Evolutionary conservation across 257 asterid genomes (phyloP).

Genomic region (Forsythia viridissima): DNA sequence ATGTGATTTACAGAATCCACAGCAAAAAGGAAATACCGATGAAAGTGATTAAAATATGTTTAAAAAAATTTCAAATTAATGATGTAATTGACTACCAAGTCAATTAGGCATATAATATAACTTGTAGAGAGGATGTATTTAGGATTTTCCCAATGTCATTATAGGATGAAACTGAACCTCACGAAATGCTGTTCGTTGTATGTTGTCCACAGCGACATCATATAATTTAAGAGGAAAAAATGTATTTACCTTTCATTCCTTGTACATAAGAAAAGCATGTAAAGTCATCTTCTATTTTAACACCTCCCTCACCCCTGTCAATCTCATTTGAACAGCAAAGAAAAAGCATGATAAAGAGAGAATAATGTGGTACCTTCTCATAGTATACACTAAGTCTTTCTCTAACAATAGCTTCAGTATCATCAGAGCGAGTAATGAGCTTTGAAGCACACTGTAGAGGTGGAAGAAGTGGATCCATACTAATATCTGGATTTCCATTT

Average conservation of each 20-base stretch:
- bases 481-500: constrained; percentile 81
- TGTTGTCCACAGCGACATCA: not conserved
- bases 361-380: constrained; percentile 67
- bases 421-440: constrained; percentile 93
- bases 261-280: not conserved
- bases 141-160: not conserved
- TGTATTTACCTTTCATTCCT: not conserved
- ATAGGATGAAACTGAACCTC: not conserved
- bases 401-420: constrained; percentile 75
- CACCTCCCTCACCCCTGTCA: not conserved
- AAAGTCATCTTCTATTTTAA: not conserved
- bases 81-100: not conserved
- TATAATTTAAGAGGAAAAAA: not conserved
- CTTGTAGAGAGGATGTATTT: not conserved
- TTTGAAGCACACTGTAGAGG: constrained; percentile 78
- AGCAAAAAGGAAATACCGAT: not conserved
- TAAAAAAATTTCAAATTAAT: not conserved
- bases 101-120: not conserved
- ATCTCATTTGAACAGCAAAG: not conserved
- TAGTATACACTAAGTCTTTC: constrained; percentile 77
- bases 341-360: not conserved
- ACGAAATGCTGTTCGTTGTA: not conserved
- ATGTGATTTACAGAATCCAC: not conserved
- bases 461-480: constrained; percentile 90
- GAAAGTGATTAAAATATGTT: not conserved